phyloP scores from a whole-genome alignment of 306 rosid species.

The Vicia faba region DNA sequence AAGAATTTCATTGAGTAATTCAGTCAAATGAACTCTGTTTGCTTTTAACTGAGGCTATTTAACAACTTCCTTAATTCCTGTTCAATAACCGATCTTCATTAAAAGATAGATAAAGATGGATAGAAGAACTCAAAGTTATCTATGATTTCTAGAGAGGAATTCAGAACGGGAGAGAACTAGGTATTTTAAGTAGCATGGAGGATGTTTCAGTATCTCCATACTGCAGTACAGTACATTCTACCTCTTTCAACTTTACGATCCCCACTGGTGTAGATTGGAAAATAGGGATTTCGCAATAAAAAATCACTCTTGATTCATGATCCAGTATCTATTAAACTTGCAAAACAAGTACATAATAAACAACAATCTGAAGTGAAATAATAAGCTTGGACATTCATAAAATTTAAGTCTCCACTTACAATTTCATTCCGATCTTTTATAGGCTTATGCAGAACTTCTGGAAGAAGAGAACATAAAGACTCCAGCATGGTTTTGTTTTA shows the following conservation, averaged over 20 bases:
- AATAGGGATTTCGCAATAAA: background rate
- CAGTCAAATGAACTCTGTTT: slow-evolving; percentile 7
- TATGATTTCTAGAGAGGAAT: background rate
- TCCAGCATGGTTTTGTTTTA: slow-evolving; percentile 65
- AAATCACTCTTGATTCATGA: background rate
- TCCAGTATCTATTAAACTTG: slow-evolving; percentile 1
- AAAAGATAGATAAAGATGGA: background rate
- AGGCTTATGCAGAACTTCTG: slow-evolving; percentile 58
- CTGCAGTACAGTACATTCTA: background rate
- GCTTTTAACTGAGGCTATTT: slow-evolving; percentile 4
- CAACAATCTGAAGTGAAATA: slow-evolving; percentile 17
- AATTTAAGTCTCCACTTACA: slow-evolving; percentile 3
- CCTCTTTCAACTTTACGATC: background rate
- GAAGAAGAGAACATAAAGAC: slow-evolving; percentile 51
- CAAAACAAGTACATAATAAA: background rate
- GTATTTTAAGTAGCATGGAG: background rate
- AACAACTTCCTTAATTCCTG: background rate
- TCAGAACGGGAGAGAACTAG: background rate
- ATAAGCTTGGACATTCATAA: slow-evolving; percentile 20
- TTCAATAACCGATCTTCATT: background rate
- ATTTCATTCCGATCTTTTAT: slow-evolving; percentile 30
- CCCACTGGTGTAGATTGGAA: background rate
- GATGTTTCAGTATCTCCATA: background rate
- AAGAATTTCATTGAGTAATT: slow-evolving; percentile 8
- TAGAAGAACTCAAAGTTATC: background rate